Evolutionary conservation across 805 yeast genomes (phyloP).

Genomic region (Kuraishia floccosa): DNA sequence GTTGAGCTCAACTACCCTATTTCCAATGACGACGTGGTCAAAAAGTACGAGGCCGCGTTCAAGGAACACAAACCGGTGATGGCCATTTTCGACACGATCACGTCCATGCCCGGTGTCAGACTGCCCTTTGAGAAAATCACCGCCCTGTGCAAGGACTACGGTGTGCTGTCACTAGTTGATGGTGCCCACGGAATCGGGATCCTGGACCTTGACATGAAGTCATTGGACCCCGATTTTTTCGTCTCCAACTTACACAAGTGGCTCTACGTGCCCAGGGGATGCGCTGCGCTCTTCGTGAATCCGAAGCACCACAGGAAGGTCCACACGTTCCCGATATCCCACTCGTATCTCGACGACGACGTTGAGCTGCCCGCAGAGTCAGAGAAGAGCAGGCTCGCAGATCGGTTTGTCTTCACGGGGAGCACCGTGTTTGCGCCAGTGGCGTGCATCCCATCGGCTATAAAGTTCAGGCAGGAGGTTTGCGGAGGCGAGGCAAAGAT

Average conservation of each 20-base stretch:
- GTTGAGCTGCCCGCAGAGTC: constrained; percentile 12
- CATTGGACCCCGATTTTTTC: constrained; percentile 46
- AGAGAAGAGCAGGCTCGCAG: constrained; percentile 19
- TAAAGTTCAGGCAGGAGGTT: constrained; percentile 35
- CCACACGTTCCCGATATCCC: constrained; percentile 51
- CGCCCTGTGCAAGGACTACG: constrained; percentile 29
- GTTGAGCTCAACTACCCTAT: constrained; percentile 32
- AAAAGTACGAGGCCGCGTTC: constrained; percentile 17
- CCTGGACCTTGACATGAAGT: constrained; percentile 27
- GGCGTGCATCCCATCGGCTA: constrained; percentile 32
- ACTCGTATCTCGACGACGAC: constrained; percentile 25
- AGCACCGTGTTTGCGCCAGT: constrained; percentile 35
- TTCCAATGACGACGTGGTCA: constrained; percentile 26
- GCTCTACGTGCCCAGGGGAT: constrained; percentile 46
- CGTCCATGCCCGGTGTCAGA: constrained; percentile 52
- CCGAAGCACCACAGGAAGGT: constrained; percentile 34
- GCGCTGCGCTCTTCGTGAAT: constrained; percentile 48
- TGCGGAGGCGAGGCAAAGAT: constrained; percentile 55
- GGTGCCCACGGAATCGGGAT: constrained; percentile 66
- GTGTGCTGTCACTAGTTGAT: constrained; percentile 47
- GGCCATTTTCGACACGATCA: constrained; percentile 44
- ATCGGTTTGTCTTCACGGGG: constrained; percentile 40
- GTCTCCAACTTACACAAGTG: constrained; percentile 62
- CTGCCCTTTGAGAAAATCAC: constrained; percentile 44
- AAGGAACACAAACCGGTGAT: constrained; percentile 17